Evolutionary conservation across 306 rosid species (phyloP).

Genomic region (Pterocarpus macrocarpus): DNA sequence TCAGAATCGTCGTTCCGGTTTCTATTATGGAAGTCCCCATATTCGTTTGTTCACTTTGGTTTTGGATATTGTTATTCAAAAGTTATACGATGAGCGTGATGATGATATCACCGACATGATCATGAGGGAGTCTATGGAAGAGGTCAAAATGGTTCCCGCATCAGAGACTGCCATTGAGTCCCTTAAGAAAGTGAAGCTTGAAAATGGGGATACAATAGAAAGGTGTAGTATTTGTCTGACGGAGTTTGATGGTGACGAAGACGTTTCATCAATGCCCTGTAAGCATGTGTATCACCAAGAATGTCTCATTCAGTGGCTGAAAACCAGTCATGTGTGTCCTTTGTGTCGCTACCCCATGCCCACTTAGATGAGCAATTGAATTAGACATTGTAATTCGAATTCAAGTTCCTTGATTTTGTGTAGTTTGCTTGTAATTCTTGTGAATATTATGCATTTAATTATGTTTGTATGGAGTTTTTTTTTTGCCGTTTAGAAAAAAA

Average conservation of each 20-base stretch:
- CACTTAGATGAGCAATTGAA: background rate
- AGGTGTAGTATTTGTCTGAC: conserved; percentile 15
- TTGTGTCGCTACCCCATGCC: conserved; percentile 21
- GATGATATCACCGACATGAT: background rate
- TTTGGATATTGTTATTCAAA: conserved; percentile 17
- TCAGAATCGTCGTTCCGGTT: background rate
- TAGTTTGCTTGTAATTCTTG: too few relatives aligned
- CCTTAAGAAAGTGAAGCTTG: conserved; percentile 16
- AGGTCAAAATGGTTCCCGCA: conserved; percentile 15
- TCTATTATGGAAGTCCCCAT: too few relatives aligned
- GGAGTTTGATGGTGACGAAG: background rate
- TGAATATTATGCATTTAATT: too few relatives aligned
- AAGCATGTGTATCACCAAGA: conserved; percentile 35
- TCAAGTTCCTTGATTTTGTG: too few relatives aligned
- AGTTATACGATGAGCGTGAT: background rate
- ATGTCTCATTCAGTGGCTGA: conserved; percentile 24
- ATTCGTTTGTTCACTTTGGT: background rate
- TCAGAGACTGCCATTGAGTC: conserved; percentile 29
- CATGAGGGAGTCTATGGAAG: background rate
- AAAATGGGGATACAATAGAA: background rate
- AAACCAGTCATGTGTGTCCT: conserved; percentile 36
- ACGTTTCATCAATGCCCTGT: conserved; percentile 34
- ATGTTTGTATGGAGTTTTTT: too few relatives aligned
- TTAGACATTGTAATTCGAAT: too few relatives aligned
- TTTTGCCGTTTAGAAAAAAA: too few relatives aligned